Conservation (phyloP, 345 rosid genomes). For the Eucalyptus shirleyi region DNA sequence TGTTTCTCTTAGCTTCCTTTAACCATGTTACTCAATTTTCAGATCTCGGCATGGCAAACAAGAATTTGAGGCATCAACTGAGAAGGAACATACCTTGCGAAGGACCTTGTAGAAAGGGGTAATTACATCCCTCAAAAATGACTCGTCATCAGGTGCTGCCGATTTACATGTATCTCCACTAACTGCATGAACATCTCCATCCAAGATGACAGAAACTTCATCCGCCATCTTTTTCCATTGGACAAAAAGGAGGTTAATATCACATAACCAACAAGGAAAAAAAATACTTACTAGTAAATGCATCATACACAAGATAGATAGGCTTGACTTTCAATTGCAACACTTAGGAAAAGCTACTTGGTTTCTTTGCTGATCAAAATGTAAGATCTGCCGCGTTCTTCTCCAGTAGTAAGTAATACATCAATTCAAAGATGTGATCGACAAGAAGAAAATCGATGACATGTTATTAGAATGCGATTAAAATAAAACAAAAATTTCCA, state of each 20-base stretch:
- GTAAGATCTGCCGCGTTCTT: neutral
- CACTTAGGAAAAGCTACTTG: neutral
- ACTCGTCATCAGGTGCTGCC: slow-evolving; percentile 57
- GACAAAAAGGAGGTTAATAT: neutral
- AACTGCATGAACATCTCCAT: slow-evolving; percentile 35
- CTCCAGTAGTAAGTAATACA: neutral
- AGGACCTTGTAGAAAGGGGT: slow-evolving; percentile 70
- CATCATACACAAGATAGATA: no score
- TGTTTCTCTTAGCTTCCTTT: slow-evolving; percentile 83
- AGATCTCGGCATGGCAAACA: neutral
- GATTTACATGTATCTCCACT: slow-evolving; percentile 36
- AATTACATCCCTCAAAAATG: slow-evolving; percentile 69
- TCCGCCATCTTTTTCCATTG: slow-evolving; percentile 60
- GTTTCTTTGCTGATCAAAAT: neutral
- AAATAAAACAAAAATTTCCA: neutral
- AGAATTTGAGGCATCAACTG: neutral
- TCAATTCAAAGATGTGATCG: neutral
- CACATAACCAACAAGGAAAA: neutral
- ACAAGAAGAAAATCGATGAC: neutral
- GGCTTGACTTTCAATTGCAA: no score
- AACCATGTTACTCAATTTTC: slow-evolving; percentile 1
- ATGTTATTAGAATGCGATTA: neutral
- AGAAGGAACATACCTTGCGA: slow-evolving; percentile 38
- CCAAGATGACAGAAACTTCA: slow-evolving; percentile 43
- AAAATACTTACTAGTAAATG: neutral